phyloP scores from a whole-genome alignment of 2,329 filamentous ascomycete genomes.

The Alternaria dauci region DNA sequence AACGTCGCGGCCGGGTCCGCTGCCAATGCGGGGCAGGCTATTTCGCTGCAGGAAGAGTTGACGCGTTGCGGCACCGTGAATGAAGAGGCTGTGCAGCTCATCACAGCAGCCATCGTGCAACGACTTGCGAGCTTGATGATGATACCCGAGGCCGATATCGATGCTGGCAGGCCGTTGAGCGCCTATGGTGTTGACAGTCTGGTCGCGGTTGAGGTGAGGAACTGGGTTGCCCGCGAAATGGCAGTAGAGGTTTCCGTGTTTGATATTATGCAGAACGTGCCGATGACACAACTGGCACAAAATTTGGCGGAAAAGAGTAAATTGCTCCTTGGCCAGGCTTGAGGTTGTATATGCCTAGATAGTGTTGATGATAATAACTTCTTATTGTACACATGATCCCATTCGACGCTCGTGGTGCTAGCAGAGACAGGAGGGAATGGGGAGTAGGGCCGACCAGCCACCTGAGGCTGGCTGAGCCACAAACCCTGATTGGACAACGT shows the following conservation, averaged over 20 bases:
- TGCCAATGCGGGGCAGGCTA: conserved; percentile 1
- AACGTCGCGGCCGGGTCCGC: conserved; percentile 12
- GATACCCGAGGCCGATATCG: conserved; percentile 24
- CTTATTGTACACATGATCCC: neutral
- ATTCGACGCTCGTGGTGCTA: neutral
- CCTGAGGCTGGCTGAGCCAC: conserved; percentile 3
- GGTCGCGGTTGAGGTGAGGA: conserved; percentile 30
- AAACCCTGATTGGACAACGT: conserved; percentile 9
- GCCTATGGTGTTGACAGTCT: conserved; percentile 32
- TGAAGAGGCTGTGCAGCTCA: conserved; percentile 13
- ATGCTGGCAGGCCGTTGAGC: conserved; percentile 27
- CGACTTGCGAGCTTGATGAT: conserved; percentile 19
- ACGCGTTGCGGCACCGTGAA: conserved; percentile 6
- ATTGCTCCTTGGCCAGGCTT: neutral
- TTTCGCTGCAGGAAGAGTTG: conserved; percentile 13
- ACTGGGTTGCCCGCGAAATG: conserved; percentile 17
- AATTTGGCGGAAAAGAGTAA: conserved; percentile 21
- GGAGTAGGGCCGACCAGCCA: neutral
- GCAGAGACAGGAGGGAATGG: neutral
- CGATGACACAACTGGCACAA: conserved; percentile 15
- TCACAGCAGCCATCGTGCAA: conserved; percentile 10
- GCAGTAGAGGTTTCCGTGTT: conserved; percentile 15
- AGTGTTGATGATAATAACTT: neutral
- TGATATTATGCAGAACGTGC: conserved; percentile 17
- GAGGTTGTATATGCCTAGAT: neutral